A percentile compares a stretch with the other conserved stretches of the same genome.
phyloP scores from a whole-genome alignment of 2,329 filamentous ascomycete species.

The Sphaerostilbella broomeana region DNA sequence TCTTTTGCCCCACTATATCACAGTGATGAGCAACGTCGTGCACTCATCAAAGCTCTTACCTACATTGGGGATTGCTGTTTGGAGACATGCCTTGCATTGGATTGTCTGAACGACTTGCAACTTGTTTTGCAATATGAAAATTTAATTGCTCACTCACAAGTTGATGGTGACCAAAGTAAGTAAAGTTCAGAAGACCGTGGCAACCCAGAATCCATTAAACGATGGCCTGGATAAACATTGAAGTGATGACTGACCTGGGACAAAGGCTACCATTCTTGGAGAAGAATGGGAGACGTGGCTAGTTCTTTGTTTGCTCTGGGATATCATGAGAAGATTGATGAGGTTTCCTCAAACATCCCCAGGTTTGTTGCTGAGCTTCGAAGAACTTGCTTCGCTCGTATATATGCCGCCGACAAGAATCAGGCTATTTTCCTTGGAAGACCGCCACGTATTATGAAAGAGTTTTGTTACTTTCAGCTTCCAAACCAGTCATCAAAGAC shows the following conservation, averaged over 20 bases:
- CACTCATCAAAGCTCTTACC: constrained; percentile 4
- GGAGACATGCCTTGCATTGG: constrained; percentile 7
- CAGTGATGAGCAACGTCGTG: constrained; percentile 6
- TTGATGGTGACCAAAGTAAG: constrained; percentile 9
- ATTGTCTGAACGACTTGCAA: constrained; percentile 8
- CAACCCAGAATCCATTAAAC: too few relatives aligned
- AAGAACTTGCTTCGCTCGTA: constrained; percentile 9
- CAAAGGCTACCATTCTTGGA: constrained; percentile 7
- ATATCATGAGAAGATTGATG: constrained; percentile 7
- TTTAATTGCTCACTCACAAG: constrained; percentile 8
- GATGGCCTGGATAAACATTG: not conserved
- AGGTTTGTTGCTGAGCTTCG: constrained; percentile 5
- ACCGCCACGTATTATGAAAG: constrained; percentile 5
- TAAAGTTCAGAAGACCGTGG: too few relatives aligned
- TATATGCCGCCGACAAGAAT: constrained; percentile 9
- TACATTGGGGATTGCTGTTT: constrained; percentile 10
- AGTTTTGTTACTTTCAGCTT: constrained; percentile 9
- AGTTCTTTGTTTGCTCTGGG: constrained; percentile 8
- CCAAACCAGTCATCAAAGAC: not conserved
- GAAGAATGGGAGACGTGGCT: constrained; percentile 8
- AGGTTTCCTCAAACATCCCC: not conserved
- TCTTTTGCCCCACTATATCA: constrained; percentile 8
- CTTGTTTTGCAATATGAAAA: constrained; percentile 8
- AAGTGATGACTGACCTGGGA: not conserved
- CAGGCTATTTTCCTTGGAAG: constrained; percentile 5